Evolutionary conservation across 1,284 basidiomycete genomes (phyloP), one percentile per base, ranked within the genome.

Genomic region (Neotropicomus parvogracilis): DNA sequence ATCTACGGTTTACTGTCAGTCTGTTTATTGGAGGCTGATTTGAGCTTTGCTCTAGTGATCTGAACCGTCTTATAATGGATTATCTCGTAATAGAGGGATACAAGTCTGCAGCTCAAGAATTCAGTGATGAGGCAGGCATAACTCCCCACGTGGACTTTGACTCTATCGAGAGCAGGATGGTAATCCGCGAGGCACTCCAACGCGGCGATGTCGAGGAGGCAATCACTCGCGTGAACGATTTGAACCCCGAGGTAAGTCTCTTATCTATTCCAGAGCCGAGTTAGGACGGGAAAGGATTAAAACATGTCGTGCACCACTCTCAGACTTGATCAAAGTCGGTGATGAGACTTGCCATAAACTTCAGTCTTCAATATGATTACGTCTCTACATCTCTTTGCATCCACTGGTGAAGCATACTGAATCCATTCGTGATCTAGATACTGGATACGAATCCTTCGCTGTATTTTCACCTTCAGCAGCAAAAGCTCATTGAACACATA

Each of bases 301-400:
- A 88, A 62, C 62, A 69, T 81, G 87, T 91, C 93, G 97, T 97
- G 95, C 95, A 98, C 95, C 95, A 97, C 94, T 88, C 95, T 84
- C 78, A 97, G 86, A 76, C 83, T 77, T 64, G 64, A 64, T 58
- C 39, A 77, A 54, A 60, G 83, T 78, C 80, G 72, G 68, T 88
- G 88, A 85, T 83, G 88, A 90, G 68, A 82, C 64, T 69, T 59
- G 68, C 72, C 70, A 80, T 75, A 76, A 84, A 84, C 85, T 89
- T 88, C 86, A 88, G 87, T 90, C 85, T 90, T 90, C 85, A 89
- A 89, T 85, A 90, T 90, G 88, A 88, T 79, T n/a, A n/a, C n/a
- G n/a, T n/a, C n/a, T n/a, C 60, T 55, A 55, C 61, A 27, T 41
- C 31, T 24, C 14, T 4, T 32, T 45, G 14, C 10, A 16, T 40